A percentile compares a stretch with the other conserved stretches of the same genome.
Evolutionary conservation across 2,329 filamentous ascomycete genomes (phyloP).

Genomic region (Ramichloridium luteum): DNA sequence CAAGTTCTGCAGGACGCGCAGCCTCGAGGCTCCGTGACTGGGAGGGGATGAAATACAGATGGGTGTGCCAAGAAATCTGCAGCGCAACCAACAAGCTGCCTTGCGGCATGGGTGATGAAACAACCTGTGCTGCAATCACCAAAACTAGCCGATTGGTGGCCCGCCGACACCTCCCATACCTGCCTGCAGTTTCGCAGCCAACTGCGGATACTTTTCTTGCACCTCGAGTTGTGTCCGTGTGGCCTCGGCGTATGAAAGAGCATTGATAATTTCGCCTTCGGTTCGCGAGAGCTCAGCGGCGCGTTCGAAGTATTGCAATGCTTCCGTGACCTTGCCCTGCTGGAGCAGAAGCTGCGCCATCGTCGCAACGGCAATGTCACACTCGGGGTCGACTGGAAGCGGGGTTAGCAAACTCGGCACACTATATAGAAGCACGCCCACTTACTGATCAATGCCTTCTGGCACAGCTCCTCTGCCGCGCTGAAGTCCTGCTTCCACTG

Average conservation of each 20-base stretch:
- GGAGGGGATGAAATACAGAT: no score
- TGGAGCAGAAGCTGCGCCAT: constrained; percentile 97
- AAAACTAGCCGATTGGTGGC: constrained; percentile 1
- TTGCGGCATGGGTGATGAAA: no score
- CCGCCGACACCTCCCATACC: constrained; percentile 18
- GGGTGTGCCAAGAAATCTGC: no score
- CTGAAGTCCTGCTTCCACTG: constrained; percentile 96
- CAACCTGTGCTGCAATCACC: no score
- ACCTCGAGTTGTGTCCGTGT: constrained; percentile 86
- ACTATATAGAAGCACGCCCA: constrained; percentile 13
- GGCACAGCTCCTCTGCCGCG: constrained; percentile 90
- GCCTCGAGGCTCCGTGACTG: no score
- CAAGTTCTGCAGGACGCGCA: no score
- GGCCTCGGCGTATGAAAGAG: constrained; percentile 90
- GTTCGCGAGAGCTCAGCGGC: constrained; percentile 90
- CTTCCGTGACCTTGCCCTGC: constrained; percentile 92
- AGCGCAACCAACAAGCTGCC: no score
- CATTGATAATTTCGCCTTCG: constrained; percentile 91
- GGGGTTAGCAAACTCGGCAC: constrained; percentile 24
- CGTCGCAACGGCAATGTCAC: constrained; percentile 94
- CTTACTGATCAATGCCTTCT: constrained; percentile 94
- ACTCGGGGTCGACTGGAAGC: constrained; percentile 79
- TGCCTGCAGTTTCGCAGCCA: constrained; percentile 34
- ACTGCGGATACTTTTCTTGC: constrained; percentile 42
- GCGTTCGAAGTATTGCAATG: constrained; percentile 91